These are phyloP conservation scores for Volvox reticuliferus DNA, from an alignment of 139 green algal species.

Conservation along the genomic window DNA sequence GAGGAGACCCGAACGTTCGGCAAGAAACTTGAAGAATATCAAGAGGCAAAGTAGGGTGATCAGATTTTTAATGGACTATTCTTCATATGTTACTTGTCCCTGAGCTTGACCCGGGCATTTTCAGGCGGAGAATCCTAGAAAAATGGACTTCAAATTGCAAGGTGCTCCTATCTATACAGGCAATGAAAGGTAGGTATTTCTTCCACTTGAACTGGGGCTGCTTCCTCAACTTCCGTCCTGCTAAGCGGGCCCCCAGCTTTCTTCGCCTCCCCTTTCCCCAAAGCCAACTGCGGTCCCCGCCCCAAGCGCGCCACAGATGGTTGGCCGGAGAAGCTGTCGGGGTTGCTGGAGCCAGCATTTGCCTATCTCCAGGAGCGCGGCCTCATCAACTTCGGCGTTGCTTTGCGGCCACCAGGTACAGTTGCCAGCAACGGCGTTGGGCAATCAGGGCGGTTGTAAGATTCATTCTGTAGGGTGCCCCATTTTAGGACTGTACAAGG, in stretches of 20 bases:
- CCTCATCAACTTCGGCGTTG: conserved; percentile 78
- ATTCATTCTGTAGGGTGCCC: too few relatives aligned
- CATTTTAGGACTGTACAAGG: too few relatives aligned
- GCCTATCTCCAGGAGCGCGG: conserved; percentile 77
- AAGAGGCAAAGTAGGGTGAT: conserved; percentile 15
- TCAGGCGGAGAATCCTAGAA: conserved; percentile 11
- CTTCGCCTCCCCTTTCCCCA: not conserved
- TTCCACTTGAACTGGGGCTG: not conserved
- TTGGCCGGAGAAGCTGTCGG: conserved; percentile 10
- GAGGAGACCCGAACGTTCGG: conserved; percentile 1
- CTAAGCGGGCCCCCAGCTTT: not conserved
- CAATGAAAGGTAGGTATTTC: not conserved
- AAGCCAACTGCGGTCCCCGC: not conserved
- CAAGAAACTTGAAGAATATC: not conserved
- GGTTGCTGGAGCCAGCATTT: conserved; percentile 57
- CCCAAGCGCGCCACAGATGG: not conserved
- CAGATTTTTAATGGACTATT: not conserved
- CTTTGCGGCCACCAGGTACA: conserved; percentile 2
- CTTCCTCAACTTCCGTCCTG: too few relatives aligned
- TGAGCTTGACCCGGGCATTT: not conserved
- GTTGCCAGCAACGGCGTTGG: not conserved
- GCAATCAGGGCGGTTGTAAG: too few relatives aligned
- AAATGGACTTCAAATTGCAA: conserved; percentile 19
- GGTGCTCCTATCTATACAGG: not conserved
- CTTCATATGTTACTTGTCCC: not conserved